These are phyloP conservation scores for Exophiala xenobiotica DNA, from an alignment of 2,329 filamentous ascomycete species.

Conservation along the genomic window DNA sequence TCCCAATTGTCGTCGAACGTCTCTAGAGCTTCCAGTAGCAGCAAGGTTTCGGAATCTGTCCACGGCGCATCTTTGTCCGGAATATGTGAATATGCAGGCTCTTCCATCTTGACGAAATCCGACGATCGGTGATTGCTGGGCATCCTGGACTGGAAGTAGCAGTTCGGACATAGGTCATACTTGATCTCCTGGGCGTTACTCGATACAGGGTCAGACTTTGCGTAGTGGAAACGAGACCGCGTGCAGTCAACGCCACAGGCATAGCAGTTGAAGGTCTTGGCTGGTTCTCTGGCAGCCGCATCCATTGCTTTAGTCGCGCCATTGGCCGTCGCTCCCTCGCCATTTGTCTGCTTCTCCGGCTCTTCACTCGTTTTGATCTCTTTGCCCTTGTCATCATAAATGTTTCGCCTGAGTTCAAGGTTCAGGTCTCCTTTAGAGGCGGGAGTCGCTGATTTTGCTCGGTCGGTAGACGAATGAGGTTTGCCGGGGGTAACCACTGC, in stretches of 20 bases:
- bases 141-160: slow-evolving; percentile 80
- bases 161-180: slow-evolving; percentile 88
- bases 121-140: slow-evolving; percentile 73
- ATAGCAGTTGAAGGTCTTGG: slow-evolving; percentile 74
- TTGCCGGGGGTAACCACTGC: slow-evolving; percentile 64
- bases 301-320: slow-evolving; percentile 67
- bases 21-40: slow-evolving; percentile 86
- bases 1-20: slow-evolving; percentile 96
- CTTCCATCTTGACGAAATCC: slow-evolving; percentile 87
- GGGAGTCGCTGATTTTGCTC: slow-evolving; percentile 63
- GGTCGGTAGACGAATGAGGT: slow-evolving; percentile 67
- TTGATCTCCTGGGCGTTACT: slow-evolving; percentile 59
- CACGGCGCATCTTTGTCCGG: slow-evolving; percentile 83
- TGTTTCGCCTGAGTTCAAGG: slow-evolving; percentile 89
- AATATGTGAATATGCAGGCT: slow-evolving; percentile 75
- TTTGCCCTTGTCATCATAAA: slow-evolving; percentile 90
- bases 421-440: slow-evolving; percentile 78
- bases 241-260: slow-evolving; percentile 91
- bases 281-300: slow-evolving; percentile 60
- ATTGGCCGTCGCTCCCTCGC: slow-evolving; percentile 68
- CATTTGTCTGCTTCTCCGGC: slow-evolving; percentile 67
- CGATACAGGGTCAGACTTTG: slow-evolving; percentile 61
- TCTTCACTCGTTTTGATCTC: slow-evolving; percentile 68
- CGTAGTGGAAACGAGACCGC: slow-evolving; percentile 66
- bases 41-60: slow-evolving; percentile 86